Percentiles rank a stretch among this genome's conserved stretches.
phyloP scores from a whole-genome alignment of 768 basidiomycete species.

The Xerocomellus intermedius region DNA sequence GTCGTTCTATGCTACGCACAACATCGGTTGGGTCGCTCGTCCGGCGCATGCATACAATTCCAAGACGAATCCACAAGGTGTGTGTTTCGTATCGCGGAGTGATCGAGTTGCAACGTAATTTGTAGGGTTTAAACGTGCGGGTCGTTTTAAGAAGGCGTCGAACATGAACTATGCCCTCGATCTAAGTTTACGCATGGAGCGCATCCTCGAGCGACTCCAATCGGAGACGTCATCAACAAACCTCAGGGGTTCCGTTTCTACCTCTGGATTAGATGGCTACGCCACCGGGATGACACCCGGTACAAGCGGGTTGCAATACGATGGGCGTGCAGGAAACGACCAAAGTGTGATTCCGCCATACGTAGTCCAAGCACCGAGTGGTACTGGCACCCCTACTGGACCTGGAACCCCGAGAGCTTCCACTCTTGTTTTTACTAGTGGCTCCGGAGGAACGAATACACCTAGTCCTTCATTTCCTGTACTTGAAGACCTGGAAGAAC shows the following conservation, averaged over 20 bases:
- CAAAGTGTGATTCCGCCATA: slow-evolving; percentile 32
- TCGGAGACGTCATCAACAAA: slow-evolving; percentile 26
- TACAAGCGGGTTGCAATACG: slow-evolving; percentile 64
- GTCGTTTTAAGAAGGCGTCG: slow-evolving; percentile 91
- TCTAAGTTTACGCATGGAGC: slow-evolving; percentile 38
- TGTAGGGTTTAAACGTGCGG: slow-evolving; percentile 43
- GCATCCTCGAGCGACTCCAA: slow-evolving; percentile 31
- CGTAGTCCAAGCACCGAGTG: slow-evolving; percentile 11
- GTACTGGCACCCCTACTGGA: slow-evolving; percentile 26
- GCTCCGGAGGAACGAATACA: slow-evolving; percentile 3
- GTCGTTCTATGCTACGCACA: slow-evolving; percentile 54
- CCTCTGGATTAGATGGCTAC: slow-evolving; percentile 20
- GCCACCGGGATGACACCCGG: slow-evolving; percentile 32
- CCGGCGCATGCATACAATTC: slow-evolving; percentile 45
- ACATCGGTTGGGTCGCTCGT: slow-evolving; percentile 59
- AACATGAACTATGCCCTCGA: slow-evolving; percentile 84
- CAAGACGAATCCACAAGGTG: slow-evolving; percentile 51
- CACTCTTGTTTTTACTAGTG: slow-evolving; percentile 3
- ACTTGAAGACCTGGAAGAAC: slow-evolving; percentile 45
- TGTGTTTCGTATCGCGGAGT: slow-evolving; percentile 26
- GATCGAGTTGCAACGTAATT: slow-evolving; percentile 23
- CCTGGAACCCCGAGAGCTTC: slow-evolving; percentile 25
- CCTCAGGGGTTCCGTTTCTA: slow-evolving; percentile 23
- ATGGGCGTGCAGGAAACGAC: slow-evolving; percentile 64
- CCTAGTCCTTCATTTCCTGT: slow-evolving; percentile 15